Evolutionary conservation across 257 asterid species (phyloP).

Genomic region (Primulina tabacum): DNA sequence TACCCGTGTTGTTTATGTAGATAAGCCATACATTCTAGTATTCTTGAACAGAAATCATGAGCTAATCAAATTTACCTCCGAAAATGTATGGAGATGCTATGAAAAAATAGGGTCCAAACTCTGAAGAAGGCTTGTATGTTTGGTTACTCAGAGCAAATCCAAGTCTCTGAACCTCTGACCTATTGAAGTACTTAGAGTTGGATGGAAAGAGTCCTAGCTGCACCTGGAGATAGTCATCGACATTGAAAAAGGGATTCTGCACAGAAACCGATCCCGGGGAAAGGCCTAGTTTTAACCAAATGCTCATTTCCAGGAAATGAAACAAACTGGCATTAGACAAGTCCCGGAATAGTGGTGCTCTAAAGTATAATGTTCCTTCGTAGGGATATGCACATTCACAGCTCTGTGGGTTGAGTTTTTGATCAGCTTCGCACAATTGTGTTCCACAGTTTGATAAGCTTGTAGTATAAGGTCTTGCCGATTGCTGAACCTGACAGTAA

Average conservation of each 20-base stretch:
- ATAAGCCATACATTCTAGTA: background rate
- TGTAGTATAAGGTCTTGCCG: slow-evolving; percentile 75
- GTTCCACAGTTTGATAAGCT: slow-evolving; percentile 82
- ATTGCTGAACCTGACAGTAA: slow-evolving; percentile 80
- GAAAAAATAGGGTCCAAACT: slow-evolving; percentile 89
- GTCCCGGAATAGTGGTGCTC: slow-evolving; percentile 88
- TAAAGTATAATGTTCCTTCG: slow-evolving; percentile 79
- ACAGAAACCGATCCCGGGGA: slow-evolving; percentile 78
- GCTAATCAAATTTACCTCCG: slow-evolving; percentile 39
- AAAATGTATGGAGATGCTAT: slow-evolving; percentile 69
- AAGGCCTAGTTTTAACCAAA: slow-evolving; percentile 75
- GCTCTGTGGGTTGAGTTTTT: slow-evolving; percentile 82
- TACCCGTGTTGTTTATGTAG: slow-evolving; percentile 1
- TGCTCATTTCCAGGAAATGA: slow-evolving; percentile 84
- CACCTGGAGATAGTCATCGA: slow-evolving; percentile 84
- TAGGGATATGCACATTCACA: slow-evolving; percentile 88
- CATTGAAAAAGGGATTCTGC: slow-evolving; percentile 78
- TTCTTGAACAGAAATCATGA: background rate
- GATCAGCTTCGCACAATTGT: slow-evolving; percentile 54
- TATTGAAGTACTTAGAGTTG: slow-evolving; percentile 52
- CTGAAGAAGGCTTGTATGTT: slow-evolving; percentile 86
- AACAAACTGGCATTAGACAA: slow-evolving; percentile 67
- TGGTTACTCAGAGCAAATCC: slow-evolving; percentile 84
- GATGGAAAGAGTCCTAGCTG: slow-evolving; percentile 79
- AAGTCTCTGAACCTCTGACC: slow-evolving; percentile 70